These are phyloP conservation scores for Arthromyces matolae DNA, from an alignment of 768 basidiomycete species.

Conservation along the genomic window DNA sequence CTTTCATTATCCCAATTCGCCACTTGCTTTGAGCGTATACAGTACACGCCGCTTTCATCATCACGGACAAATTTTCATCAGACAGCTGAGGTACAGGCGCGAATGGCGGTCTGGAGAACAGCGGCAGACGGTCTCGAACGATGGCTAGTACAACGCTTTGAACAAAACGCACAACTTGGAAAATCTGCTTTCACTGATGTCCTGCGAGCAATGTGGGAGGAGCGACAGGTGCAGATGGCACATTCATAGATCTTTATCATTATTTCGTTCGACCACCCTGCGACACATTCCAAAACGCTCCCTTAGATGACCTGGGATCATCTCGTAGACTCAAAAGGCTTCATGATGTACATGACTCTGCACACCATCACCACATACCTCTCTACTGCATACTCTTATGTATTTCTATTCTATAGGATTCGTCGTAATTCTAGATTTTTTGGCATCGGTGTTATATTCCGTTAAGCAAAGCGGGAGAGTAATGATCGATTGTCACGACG, in stretches of 20 bases:
- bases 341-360: constrained; percentile 7
- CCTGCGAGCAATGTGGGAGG: constrained; percentile 72
- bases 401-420: constrained; percentile 3
- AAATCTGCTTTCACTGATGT: constrained; percentile 91
- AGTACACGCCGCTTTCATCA: constrained; percentile 68
- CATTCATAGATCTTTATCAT: constrained; percentile 11
- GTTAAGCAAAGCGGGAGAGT: constrained; percentile 11
- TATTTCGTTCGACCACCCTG: constrained; percentile 1
- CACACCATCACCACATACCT: constrained; percentile 5
- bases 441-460: constrained; percentile 12
- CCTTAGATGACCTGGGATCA: constrained; percentile 12
- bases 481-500: constrained; percentile 9
- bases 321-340: constrained; percentile 17
- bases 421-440: constrained; percentile 13
- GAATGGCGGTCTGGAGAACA: constrained; percentile 75
- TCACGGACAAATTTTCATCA: constrained; percentile 74
- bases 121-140: constrained; percentile 81
- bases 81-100: constrained; percentile 88
- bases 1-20: constrained; percentile 93
- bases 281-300: constrained; percentile 5
- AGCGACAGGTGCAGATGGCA: constrained; percentile 43
- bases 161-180: constrained; percentile 87
- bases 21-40: constrained; percentile 87
- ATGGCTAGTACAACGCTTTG: constrained; percentile 86
- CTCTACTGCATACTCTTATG: constrained; percentile 5